A percentile compares a stretch with the other conserved stretches of the same genome.
Conservation (phyloP, 305 asterid genomes). For the Caryopteris hybrid region DNA sequence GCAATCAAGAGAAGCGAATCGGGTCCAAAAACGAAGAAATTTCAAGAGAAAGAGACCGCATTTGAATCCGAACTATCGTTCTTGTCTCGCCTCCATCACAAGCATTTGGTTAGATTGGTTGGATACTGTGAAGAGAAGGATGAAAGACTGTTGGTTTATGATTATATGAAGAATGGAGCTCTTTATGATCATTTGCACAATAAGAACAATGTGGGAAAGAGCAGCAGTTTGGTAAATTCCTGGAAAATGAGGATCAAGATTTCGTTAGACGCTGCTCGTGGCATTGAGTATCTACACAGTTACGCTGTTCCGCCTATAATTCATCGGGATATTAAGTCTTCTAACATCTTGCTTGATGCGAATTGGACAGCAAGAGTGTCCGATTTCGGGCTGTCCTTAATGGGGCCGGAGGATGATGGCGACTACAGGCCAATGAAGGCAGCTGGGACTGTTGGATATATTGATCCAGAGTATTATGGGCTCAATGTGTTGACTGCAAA, state of each 20-base stretch:
- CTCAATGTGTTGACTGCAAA: constrained; percentile 81
- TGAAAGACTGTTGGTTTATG: constrained; percentile 79
- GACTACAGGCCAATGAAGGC: constrained; percentile 58
- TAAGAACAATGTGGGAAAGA: constrained; percentile 55
- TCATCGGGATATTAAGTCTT: constrained; percentile 88
- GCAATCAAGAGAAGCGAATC: constrained; percentile 87
- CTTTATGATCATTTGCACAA: constrained; percentile 76
- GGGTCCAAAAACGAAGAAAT: constrained; percentile 60
- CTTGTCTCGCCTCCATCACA: constrained; percentile 83
- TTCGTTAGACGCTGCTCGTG: constrained; percentile 84
- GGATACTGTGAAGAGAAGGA: constrained; percentile 90
- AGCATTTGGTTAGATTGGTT: constrained; percentile 78
- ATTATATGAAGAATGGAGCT: constrained; percentile 92
- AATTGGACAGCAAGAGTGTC: constrained; percentile 83
- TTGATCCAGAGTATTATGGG: constrained; percentile 88
- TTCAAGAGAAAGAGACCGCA: constrained; percentile 84
- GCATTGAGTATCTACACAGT: constrained; percentile 84
- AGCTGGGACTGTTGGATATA: constrained; percentile 92
- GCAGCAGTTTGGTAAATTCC: constrained; percentile 56
- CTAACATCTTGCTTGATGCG: constrained; percentile 73
- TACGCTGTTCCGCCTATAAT: constrained; percentile 95
- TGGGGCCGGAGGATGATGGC: constrained; percentile 58
- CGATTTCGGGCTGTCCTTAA: constrained; percentile 75
- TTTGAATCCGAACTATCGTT: constrained; percentile 84
- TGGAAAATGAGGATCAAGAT: constrained; percentile 88